These are phyloP conservation scores for Hypoxylon lenormandii DNA, from an alignment of 495 filamentous ascomycete genomes.

Conservation along the genomic window DNA sequence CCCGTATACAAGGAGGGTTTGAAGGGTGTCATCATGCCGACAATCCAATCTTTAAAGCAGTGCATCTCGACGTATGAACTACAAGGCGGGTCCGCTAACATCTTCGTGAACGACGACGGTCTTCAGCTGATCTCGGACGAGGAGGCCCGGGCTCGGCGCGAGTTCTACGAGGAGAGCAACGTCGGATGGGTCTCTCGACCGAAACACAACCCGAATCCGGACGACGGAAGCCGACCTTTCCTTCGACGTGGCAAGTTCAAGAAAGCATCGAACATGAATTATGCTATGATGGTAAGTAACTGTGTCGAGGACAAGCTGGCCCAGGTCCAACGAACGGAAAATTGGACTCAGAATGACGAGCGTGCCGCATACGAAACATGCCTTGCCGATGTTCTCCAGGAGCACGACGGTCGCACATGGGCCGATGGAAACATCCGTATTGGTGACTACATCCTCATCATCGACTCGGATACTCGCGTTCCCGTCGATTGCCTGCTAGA, in stretches of 20 bases:
- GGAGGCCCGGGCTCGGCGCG: conserved; percentile 67
- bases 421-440: conserved; percentile 77
- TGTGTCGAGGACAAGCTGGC: conserved; percentile 70
- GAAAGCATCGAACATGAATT: conserved; percentile 82
- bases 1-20: conserved; percentile 82
- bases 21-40: conserved; percentile 70
- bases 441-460: conserved; percentile 75
- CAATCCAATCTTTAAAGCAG: conserved; percentile 70
- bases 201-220: conserved; percentile 66
- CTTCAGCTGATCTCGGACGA: conserved; percentile 69
- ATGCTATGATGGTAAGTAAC: conserved; percentile 68
- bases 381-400: conserved; percentile 65
- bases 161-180: conserved; percentile 74
- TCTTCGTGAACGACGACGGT: conserved; percentile 79
- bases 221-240: conserved; percentile 58
- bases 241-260: conserved; percentile 76
- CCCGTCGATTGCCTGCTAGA: conserved; percentile 75
- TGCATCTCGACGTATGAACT: conserved; percentile 76
- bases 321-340: conserved; percentile 52
- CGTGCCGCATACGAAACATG: conserved; percentile 62
- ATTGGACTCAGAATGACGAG: conserved; percentile 67
- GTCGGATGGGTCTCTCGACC: conserved; percentile 73
- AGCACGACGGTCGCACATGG: conserved; percentile 72
- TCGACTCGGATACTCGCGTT: conserved; percentile 77
- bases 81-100: conserved; percentile 76